Conservation (phyloP, 352 stramenopile genomes). For the Sclerospora graminicola region DNA sequence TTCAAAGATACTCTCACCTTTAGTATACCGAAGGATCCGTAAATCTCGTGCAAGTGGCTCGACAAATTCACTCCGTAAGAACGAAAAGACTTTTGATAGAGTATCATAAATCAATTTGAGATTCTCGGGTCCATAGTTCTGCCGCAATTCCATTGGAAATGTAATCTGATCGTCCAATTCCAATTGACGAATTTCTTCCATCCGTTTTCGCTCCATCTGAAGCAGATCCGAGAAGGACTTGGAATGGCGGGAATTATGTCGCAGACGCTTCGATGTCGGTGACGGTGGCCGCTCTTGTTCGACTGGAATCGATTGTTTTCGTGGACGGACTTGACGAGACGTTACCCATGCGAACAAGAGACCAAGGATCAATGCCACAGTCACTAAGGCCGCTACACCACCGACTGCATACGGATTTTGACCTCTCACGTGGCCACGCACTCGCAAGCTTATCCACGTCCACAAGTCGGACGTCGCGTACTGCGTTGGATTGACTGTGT, state of each 20-base stretch:
- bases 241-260: conserved; percentile 47
- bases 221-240: conserved; percentile 65
- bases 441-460: neutral
- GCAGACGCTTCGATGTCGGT: conserved; percentile 59
- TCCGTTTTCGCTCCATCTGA: conserved; percentile 44
- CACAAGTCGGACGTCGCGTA: too few relatives aligned
- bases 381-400: conserved; percentile 31
- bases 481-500: too few relatives aligned
- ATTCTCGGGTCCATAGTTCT: conserved; percentile 59
- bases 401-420: conserved; percentile 38
- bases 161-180: conserved; percentile 59
- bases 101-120: conserved; percentile 75
- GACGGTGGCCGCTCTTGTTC: conserved; percentile 35
- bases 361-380: conserved; percentile 32
- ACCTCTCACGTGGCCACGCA: conserved; percentile 15
- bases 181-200: conserved; percentile 48
- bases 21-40: conserved; percentile 32
- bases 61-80: conserved; percentile 59
- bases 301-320: conserved; percentile 23
- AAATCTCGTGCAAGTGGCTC: conserved; percentile 49
- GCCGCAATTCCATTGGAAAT: conserved; percentile 42
- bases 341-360: conserved; percentile 75
- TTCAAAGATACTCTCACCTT: conserved; percentile 50
- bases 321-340: conserved; percentile 63
- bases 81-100: conserved; percentile 73